These are phyloP conservation scores for Solanum piurae DNA, from an alignment of 257 asterid genomes.

Conservation along the genomic window DNA sequence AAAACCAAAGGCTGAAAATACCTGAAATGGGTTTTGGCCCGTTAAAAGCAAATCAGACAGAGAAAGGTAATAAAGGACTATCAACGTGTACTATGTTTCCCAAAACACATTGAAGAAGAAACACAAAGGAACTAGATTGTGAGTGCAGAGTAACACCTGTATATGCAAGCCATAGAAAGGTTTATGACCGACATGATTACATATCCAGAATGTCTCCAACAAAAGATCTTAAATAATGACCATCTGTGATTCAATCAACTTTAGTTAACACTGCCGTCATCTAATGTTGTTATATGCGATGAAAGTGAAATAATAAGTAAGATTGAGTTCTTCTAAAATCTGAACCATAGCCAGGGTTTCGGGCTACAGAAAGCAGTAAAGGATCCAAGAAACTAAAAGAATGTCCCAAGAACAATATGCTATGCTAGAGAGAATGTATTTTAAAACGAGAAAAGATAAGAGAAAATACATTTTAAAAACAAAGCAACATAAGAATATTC, in stretches of 20 bases:
- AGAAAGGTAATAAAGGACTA: not conserved
- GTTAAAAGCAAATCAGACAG: not conserved
- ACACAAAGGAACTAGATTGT: constrained; percentile 1
- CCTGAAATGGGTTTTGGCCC: constrained; percentile 25
- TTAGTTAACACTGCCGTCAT: constrained; percentile 32
- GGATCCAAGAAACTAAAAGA: not conserved
- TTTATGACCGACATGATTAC: constrained; percentile 41
- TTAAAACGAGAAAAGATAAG: not conserved
- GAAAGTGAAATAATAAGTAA: constrained; percentile 3
- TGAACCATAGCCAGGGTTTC: not conserved
- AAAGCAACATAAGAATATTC: not conserved
- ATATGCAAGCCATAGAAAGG: constrained; percentile 46
- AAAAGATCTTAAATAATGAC: constrained; percentile 41
- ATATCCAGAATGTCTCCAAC: constrained; percentile 59
- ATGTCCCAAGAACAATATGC: not conserved
- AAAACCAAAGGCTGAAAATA: constrained; percentile 80
- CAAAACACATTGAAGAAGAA: constrained; percentile 1
- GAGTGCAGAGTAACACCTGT: constrained; percentile 61
- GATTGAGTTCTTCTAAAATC: not conserved
- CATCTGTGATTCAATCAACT: constrained; percentile 53
- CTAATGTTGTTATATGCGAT: constrained; percentile 12
- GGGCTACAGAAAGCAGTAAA: not conserved
- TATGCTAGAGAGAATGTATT: not conserved
- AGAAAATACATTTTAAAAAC: not conserved
- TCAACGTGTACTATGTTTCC: not conserved